Conservation (phyloP, 495 filamentous ascomycete genomes). For the Aspergillus sparsus region DNA sequence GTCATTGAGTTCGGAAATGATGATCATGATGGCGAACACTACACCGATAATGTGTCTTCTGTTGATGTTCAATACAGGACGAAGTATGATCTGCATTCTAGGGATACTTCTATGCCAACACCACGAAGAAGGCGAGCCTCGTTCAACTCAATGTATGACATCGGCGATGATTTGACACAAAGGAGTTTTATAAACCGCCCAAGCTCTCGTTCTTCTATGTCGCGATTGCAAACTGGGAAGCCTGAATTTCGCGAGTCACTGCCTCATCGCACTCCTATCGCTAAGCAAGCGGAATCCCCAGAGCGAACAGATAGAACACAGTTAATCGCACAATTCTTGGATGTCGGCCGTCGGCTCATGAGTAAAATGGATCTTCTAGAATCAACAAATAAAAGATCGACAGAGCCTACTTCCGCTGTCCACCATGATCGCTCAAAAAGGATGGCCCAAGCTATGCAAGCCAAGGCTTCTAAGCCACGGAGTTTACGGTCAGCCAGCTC, state of each 20-base stretch:
- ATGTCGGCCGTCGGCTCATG: conserved; percentile 45
- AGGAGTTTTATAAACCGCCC: conserved; percentile 40
- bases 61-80: conserved; percentile 27
- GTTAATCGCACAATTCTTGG: conserved; percentile 47
- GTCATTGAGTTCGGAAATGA: conserved; percentile 59
- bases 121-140: conserved; percentile 54
- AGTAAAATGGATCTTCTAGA: conserved; percentile 36
- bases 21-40: conserved; percentile 31
- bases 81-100: conserved; percentile 23
- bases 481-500: conserved; percentile 24
- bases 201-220: conserved; percentile 52
- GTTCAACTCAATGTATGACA: conserved; percentile 58
- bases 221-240: conserved; percentile 44
- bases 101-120: conserved; percentile 28
- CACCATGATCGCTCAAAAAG: conserved; percentile 41
- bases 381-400: conserved; percentile 23
- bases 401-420: conserved; percentile 35
- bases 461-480: conserved; percentile 9
- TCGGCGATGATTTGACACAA: conserved; percentile 50
- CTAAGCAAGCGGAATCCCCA: conserved; percentile 28
- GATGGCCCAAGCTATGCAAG: conserved; percentile 28
- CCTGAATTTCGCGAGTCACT: conserved; percentile 34
- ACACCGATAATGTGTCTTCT: conserved; percentile 28
- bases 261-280: conserved; percentile 26
- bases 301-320: conserved; percentile 51